A percentile compares a stretch with the other conserved stretches of the same genome.
phyloP scores from a whole-genome alignment of 2,329 filamentous ascomycete genomes.

The Trichoderma koningii region DNA sequence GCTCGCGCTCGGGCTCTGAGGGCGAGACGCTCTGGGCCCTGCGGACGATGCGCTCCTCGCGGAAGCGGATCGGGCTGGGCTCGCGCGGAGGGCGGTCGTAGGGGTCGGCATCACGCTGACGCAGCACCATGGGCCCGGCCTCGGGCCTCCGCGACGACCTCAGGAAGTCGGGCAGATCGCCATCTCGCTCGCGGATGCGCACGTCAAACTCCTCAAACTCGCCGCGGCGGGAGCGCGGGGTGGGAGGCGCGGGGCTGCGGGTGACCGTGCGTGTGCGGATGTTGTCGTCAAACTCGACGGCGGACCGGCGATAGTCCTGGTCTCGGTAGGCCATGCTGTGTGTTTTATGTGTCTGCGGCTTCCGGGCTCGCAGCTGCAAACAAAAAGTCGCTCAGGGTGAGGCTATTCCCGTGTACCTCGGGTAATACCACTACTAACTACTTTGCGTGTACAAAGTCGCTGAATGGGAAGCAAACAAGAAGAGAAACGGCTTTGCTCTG shows the following conservation, averaged over 20 bases:
- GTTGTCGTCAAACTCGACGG: constrained; percentile 34
- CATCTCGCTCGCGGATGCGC: constrained; percentile 47
- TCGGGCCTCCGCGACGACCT: constrained; percentile 52
- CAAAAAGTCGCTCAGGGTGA: neutral
- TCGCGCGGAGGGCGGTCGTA: constrained; percentile 54
- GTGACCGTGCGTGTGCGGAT: constrained; percentile 29
- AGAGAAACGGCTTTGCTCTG: constrained; percentile 9
- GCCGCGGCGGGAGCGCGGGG: constrained; percentile 29
- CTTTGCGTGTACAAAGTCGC: neutral
- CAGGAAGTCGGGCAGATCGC: constrained; percentile 50
- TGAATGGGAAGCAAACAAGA: constrained; percentile 13
- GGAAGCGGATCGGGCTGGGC: constrained; percentile 47
- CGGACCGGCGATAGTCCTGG: constrained; percentile 45
- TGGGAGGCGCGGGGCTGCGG: constrained; percentile 37
- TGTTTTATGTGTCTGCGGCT: constrained; percentile 18
- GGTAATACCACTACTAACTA: too few relatives aligned
- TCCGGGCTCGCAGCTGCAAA: neutral
- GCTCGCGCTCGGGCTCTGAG: constrained; percentile 41
- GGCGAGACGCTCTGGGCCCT: constrained; percentile 49
- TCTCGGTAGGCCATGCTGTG: constrained; percentile 44
- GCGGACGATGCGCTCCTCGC: constrained; percentile 48
- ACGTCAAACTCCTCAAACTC: constrained; percentile 46
- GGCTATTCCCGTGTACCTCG: neutral
- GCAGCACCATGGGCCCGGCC: constrained; percentile 55
- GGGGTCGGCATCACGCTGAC: constrained; percentile 55